A percentile compares a stretch with the other conserved stretches of the same genome.
Conservation (phyloP, 2,329 filamentous ascomycete species). For the Leptographium radiaticola region DNA sequence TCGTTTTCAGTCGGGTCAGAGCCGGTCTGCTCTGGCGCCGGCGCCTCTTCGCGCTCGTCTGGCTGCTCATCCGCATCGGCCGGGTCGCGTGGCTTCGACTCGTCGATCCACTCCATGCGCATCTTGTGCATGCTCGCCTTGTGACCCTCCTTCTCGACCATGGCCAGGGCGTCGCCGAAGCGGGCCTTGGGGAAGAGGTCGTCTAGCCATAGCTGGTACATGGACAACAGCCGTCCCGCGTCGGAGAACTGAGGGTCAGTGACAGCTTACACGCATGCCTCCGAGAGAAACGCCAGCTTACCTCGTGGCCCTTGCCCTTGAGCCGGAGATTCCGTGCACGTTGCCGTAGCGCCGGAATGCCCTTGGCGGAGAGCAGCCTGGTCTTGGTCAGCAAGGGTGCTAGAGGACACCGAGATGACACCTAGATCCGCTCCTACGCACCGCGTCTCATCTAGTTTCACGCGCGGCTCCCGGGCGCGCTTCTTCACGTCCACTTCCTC, state of each 20-base stretch:
- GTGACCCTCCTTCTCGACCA: conserved; percentile 90
- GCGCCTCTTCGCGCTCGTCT: conserved; percentile 11
- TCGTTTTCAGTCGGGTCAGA: not conserved
- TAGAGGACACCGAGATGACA: too few species aligned
- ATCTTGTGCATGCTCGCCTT: conserved; percentile 63
- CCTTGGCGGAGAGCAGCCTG: conserved; percentile 69
- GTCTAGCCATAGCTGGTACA: conserved; percentile 95
- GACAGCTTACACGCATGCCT: too few species aligned
- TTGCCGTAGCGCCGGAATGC: conserved; percentile 69
- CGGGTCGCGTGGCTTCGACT: conserved; percentile 44
- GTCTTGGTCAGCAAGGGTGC: not conserved
- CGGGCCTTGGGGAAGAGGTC: conserved; percentile 90
- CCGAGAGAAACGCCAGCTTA: conserved; percentile 18
- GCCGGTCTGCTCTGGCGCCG: not conserved
- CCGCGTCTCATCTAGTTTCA: conserved; percentile 79
- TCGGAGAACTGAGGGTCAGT: conserved; percentile 59
- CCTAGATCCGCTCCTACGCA: conserved; percentile 20
- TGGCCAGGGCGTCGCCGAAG: conserved; percentile 76
- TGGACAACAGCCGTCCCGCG: conserved; percentile 64
- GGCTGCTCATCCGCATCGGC: conserved; percentile 15
- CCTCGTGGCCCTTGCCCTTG: conserved; percentile 91
- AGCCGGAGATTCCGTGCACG: conserved; percentile 62
- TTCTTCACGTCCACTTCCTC: conserved; percentile 75
- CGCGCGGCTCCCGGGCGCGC: conserved; percentile 54
- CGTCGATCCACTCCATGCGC: conserved; percentile 73